phyloP scores from a whole-genome alignment of 2,329 filamentous ascomycete genomes.

The Aspergillaceae sp. region DNA sequence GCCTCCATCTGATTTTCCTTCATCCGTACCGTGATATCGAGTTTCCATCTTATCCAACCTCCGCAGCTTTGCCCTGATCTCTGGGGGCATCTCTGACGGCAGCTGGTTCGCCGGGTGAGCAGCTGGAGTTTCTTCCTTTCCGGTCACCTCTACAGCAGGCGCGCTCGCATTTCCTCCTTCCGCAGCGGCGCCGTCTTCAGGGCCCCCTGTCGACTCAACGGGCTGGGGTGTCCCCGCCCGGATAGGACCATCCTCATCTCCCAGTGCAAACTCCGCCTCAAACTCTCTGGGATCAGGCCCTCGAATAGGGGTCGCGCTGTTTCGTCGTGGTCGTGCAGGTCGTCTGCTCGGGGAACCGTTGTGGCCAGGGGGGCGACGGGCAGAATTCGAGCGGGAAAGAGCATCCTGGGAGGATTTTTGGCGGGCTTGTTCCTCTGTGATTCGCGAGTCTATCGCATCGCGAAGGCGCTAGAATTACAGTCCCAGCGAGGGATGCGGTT shows the following conservation, averaged over 20 bases:
- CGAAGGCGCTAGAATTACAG: constrained; percentile 57
- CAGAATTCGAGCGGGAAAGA: constrained; percentile 37
- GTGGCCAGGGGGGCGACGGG: constrained; percentile 28
- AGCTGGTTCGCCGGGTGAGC: constrained; percentile 20
- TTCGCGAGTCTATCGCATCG: constrained; percentile 75
- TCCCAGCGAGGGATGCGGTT: not conserved
- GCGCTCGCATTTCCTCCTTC: constrained; percentile 11
- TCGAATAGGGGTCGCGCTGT: constrained; percentile 41
- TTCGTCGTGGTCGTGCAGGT: constrained; percentile 24
- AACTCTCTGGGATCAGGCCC: constrained; percentile 79
- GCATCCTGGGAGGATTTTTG: constrained; percentile 48
- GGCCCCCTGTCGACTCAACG: constrained; percentile 30
- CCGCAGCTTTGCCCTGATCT: constrained; percentile 65
- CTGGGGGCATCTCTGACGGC: constrained; percentile 56
- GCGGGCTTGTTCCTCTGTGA: constrained; percentile 84
- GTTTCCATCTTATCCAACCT: constrained; percentile 85
- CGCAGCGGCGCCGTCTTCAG: constrained; percentile 10
- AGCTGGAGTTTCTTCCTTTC: constrained; percentile 11
- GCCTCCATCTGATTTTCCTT: not conserved
- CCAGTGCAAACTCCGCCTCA: constrained; percentile 76
- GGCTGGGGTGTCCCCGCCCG: constrained; percentile 52
- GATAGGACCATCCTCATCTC: constrained; percentile 65
- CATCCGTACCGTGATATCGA: constrained; percentile 64
- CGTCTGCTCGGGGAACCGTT: constrained; percentile 22
- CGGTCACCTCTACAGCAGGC: constrained; percentile 6